Evolutionary conservation across 2,329 filamentous ascomycete species (phyloP).

Genomic region (Xylaria sp.): DNA sequence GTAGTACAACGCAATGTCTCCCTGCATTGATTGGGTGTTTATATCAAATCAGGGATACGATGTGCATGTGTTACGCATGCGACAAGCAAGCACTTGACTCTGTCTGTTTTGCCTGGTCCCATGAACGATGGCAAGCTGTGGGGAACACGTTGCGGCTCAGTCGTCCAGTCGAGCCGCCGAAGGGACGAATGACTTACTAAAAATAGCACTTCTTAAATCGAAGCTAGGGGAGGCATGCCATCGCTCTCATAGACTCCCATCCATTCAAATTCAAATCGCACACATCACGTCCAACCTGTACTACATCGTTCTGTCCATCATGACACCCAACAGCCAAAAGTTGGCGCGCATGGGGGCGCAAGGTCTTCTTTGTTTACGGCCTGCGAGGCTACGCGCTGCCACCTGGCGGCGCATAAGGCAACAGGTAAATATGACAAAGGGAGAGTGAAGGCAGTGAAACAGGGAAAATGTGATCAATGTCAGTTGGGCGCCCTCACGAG

Average conservation of each 20-base stretch:
- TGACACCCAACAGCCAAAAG: neutral
- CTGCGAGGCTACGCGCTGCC: neutral
- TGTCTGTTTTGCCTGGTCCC: neutral
- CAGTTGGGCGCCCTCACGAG: neutral
- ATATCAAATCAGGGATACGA: neutral
- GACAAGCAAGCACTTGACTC: neutral
- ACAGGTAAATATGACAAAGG: neutral
- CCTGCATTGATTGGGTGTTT: neutral
- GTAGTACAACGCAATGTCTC: neutral
- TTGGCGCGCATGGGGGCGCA: neutral
- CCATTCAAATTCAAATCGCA: constrained; percentile 4
- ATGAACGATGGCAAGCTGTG: neutral
- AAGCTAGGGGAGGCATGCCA: neutral
- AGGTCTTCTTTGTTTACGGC: neutral
- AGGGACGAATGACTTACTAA: constrained; percentile 10
- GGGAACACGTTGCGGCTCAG: constrained; percentile 1
- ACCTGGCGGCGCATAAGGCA: neutral
- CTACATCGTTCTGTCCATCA: neutral
- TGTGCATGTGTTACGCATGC: constrained; percentile 10
- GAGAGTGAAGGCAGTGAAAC: no score
- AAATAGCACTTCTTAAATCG: constrained; percentile 14
- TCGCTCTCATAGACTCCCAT: neutral
- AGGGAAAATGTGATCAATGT: neutral
- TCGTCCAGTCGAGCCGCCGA: neutral
- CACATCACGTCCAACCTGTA: neutral